A percentile compares a stretch with the other conserved stretches of the same genome.
phyloP scores from a whole-genome alignment of 1,139 yeast genomes.

The Pichia sp. region DNA sequence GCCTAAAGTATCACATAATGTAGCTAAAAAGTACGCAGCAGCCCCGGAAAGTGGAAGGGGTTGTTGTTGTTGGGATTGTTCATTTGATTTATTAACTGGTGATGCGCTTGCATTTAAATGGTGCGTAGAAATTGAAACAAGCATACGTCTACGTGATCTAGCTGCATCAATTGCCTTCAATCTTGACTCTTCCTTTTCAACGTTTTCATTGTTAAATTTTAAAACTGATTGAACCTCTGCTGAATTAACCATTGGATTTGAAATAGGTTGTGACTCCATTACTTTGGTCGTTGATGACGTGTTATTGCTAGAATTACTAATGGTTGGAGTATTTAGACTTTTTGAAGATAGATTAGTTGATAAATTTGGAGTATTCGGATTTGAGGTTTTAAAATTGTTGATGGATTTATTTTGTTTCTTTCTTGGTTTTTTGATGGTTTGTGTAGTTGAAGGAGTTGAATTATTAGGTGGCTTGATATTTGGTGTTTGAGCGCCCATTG shows the following conservation, averaged over 20 bases:
- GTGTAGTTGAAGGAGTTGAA: not conserved
- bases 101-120: conserved; percentile 1
- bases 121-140: conserved; percentile 17
- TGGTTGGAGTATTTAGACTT: too few relatives aligned
- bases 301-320: not conserved
- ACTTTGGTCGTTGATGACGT: not conserved
- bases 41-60: conserved; percentile 32
- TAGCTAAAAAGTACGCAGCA: conserved; percentile 44
- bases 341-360: too few relatives aligned
- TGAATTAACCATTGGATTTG: conserved; percentile 14
- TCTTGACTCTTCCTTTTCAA: conserved; percentile 25
- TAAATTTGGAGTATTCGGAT: not conserved
- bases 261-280: not conserved
- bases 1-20: conserved; percentile 46
- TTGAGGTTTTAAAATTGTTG: not conserved
- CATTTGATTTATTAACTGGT: not conserved
- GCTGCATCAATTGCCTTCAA: conserved; percentile 24
- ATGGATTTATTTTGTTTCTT: not conserved
- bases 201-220: conserved; percentile 26
- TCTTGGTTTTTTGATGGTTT: not conserved
- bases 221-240: conserved; percentile 28
- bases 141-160: conserved; percentile 39
- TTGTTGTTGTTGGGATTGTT: not conserved
- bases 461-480: not conserved
- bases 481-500: not conserved